Percentiles rank a stretch among this genome's conserved stretches.
Evolutionary conservation across 2,329 filamentous ascomycete species (phyloP).

Genomic region (Stromatinia cepivora): DNA sequence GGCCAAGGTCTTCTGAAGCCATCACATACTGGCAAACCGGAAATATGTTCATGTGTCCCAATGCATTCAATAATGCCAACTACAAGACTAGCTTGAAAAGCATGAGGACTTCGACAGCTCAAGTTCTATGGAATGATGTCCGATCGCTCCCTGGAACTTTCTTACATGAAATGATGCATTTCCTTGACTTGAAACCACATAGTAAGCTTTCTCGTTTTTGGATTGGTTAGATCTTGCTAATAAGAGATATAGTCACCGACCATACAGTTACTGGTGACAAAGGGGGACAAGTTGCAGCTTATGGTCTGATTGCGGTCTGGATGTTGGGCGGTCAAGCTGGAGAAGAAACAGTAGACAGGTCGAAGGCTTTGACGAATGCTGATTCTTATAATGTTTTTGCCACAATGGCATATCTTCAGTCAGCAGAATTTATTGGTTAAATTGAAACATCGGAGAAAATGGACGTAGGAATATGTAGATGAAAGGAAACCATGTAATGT

Average conservation of each 20-base stretch:
- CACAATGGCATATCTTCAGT: slow-evolving; percentile 18
- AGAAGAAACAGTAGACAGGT: slow-evolving; percentile 11
- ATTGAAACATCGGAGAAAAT: background rate
- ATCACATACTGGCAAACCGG: slow-evolving; percentile 14
- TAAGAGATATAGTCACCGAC: slow-evolving; percentile 4
- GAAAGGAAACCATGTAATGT: background rate
- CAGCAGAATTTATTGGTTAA: slow-evolving; percentile 12
- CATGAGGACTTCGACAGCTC: slow-evolving; percentile 1
- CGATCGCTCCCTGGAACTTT: slow-evolving; percentile 19
- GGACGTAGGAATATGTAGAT: background rate
- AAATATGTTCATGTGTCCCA: slow-evolving; percentile 19
- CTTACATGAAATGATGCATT: slow-evolving; percentile 20
- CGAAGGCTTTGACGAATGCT: slow-evolving; percentile 14
- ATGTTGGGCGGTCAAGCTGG: slow-evolving; percentile 12
- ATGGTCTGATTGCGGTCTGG: slow-evolving; percentile 15
- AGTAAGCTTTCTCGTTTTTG: background rate
- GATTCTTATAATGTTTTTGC: slow-evolving; percentile 21
- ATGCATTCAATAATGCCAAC: slow-evolving; percentile 6
- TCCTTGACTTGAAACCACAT: slow-evolving; percentile 19
- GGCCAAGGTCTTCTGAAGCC: slow-evolving; percentile 1
- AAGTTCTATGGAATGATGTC: slow-evolving; percentile 9
- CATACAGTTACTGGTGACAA: background rate
- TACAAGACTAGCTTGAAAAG: slow-evolving; percentile 17
- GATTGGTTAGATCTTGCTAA: background rate
- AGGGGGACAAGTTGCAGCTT: background rate